phyloP scores from a whole-genome alignment of 2,329 filamentous ascomycete genomes.

The Amauroascus niger region DNA sequence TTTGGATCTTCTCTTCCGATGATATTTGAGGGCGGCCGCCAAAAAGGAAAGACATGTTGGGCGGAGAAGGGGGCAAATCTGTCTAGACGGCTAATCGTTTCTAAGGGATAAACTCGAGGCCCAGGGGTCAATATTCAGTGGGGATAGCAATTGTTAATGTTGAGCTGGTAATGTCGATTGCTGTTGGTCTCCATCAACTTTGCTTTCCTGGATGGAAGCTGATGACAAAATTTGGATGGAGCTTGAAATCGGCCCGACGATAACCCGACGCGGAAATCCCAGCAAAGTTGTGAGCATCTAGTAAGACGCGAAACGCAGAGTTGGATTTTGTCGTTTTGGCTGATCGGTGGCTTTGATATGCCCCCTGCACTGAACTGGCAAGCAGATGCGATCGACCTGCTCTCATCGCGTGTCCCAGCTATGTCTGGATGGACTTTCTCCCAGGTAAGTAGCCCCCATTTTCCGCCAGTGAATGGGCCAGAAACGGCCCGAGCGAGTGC shows the following conservation, averaged over 20 bases:
- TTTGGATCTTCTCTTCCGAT: conserved; percentile 93
- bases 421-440: conserved; percentile 23
- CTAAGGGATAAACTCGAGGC: neutral
- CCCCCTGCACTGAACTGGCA: conserved; percentile 1
- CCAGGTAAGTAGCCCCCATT: conserved; percentile 30
- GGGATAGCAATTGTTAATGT: too few species aligned
- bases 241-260: conserved; percentile 1
- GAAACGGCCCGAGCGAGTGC: neutral
- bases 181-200: conserved; percentile 1
- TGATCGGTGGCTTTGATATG: neutral
- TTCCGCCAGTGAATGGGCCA: neutral
- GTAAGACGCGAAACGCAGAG: neutral
- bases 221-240: conserved; percentile 8
- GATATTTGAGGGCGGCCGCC: conserved; percentile 70
- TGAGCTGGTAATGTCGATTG: neutral
- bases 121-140: neutral
- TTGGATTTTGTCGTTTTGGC: neutral
- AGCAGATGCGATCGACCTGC: conserved; percentile 34
- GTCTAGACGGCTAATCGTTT: neutral
- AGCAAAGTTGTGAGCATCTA: too few species aligned
- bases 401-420: conserved; percentile 29
- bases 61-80: conserved; percentile 14
- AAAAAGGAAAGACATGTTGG: conserved; percentile 63
- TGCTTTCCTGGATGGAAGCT: neutral
- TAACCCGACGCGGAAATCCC: conserved; percentile 1